Percentiles rank a stretch among this genome's conserved stretches.
Evolutionary conservation across 805 yeast species (phyloP).

Genomic region (Barnettozyma pratensis): DNA sequence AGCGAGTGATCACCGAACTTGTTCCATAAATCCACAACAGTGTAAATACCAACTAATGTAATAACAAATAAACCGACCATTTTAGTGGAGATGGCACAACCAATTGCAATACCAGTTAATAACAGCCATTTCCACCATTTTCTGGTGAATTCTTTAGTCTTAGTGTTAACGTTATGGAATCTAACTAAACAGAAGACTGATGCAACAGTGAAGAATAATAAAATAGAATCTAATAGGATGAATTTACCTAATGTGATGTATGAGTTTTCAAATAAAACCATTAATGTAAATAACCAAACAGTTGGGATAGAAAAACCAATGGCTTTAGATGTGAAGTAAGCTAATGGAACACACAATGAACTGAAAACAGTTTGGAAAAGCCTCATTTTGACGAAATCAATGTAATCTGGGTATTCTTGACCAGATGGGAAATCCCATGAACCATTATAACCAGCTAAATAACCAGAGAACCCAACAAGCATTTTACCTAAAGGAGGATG

Average conservation of each 20-base stretch:
- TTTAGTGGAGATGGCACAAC: constrained; percentile 88
- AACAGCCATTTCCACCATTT: constrained; percentile 94
- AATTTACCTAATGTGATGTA: constrained; percentile 84
- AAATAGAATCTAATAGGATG: constrained; percentile 87
- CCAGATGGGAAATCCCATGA: constrained; percentile 88
- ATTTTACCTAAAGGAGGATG: constrained; percentile 97
- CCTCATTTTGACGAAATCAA: constrained; percentile 83
- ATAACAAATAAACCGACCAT: constrained; percentile 96
- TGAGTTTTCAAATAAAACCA: constrained; percentile 79
- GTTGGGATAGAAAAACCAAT: constrained; percentile 68
- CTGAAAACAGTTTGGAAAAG: constrained; percentile 81
- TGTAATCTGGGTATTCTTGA: constrained; percentile 63
- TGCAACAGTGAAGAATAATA: constrained; percentile 82
- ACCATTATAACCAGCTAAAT: constrained; percentile 82
- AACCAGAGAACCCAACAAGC: constrained; percentile 85
- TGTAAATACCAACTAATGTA: constrained; percentile 82
- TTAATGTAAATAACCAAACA: constrained; percentile 71
- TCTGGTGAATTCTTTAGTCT: constrained; percentile 50
- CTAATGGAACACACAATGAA: constrained; percentile 79
- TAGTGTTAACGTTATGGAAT: constrained; percentile 50
- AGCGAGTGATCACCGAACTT: constrained; percentile 66
- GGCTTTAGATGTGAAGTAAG: constrained; percentile 74
- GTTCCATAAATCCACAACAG: constrained; percentile 82
- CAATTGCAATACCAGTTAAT: constrained; percentile 79
- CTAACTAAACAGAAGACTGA: constrained; percentile 69